Percentiles rank a stretch among this genome's conserved stretches.
Evolutionary conservation across 257 asterid genomes (phyloP).

Genomic region (Gardenia jasminoides): DNA sequence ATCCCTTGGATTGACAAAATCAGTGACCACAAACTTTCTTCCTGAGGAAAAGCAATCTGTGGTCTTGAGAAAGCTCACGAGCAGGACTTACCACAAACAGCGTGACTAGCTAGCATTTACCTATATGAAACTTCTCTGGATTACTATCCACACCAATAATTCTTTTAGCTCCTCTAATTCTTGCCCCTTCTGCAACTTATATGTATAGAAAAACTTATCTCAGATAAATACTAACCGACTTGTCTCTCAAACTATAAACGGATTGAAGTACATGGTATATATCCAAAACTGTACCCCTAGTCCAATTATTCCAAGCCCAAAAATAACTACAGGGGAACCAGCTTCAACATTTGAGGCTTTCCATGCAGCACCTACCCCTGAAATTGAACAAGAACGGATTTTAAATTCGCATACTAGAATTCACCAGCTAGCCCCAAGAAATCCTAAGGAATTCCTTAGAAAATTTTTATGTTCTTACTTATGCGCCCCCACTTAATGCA

Average conservation of each 20-base stretch:
- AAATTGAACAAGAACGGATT: neutral
- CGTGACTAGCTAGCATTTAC: too few species aligned
- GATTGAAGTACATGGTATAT: neutral
- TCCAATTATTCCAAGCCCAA: constrained; percentile 29
- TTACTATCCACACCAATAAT: constrained; percentile 38
- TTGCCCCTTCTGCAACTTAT: constrained; percentile 36
- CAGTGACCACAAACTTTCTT: constrained; percentile 75
- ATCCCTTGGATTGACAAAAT: constrained; percentile 48
- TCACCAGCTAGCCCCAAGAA: too few species aligned
- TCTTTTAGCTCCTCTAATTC: constrained; percentile 31
- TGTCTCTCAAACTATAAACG: constrained; percentile 27
- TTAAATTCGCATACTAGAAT: too few species aligned
- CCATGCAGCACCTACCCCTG: constrained; percentile 31
- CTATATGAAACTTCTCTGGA: constrained; percentile 29
- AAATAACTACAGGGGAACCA: constrained; percentile 21
- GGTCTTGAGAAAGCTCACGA: too few species aligned
- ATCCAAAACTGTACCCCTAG: constrained; percentile 15
- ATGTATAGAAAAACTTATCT: too few species aligned
- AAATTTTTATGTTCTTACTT: too few species aligned
- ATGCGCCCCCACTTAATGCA: too few species aligned
- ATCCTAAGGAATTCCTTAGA: too few species aligned
- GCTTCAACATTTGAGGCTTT: constrained; percentile 22
- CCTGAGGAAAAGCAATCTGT: too few species aligned
- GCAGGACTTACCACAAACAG: too few species aligned
- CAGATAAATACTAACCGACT: too few species aligned